Conservation (phyloP, 345 rosid genomes). For the Eucalyptus tenuipes region DNA sequence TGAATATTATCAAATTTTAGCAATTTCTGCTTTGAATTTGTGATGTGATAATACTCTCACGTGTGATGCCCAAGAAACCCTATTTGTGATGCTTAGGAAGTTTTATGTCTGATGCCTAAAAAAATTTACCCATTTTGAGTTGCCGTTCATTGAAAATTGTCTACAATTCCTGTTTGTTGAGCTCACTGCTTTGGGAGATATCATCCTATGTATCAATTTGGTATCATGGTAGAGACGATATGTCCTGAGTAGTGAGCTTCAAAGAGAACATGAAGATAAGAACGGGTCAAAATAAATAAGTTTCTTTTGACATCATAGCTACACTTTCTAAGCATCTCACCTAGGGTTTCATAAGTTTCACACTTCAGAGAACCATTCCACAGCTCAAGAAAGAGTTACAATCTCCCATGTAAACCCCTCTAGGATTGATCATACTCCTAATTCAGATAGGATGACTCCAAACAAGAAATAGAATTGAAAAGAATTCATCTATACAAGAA, state of each 20-base stretch:
- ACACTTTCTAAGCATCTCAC: not conserved
- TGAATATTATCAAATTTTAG: not conserved
- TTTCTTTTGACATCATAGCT: not conserved
- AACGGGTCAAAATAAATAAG: not conserved
- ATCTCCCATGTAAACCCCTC: not conserved
- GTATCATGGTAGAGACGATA: not conserved
- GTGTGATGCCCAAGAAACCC: not conserved
- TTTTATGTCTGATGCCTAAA: not conserved
- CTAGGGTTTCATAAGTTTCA: not conserved
- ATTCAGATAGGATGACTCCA: not conserved
- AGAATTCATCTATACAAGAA: not conserved
- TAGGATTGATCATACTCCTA: not conserved
- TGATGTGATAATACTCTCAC: not conserved
- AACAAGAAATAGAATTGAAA: not conserved
- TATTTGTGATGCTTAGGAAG: not conserved
- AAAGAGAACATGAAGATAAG: not conserved
- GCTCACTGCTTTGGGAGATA: not conserved
- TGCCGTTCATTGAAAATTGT: not conserved
- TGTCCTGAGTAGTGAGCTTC: not conserved
- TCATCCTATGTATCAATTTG: not conserved
- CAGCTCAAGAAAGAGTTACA: not conserved
- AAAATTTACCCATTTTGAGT: not conserved
- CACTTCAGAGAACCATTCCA: not conserved
- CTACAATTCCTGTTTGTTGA: not conserved
- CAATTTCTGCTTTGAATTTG: not conserved